Evolutionary conservation across 2,329 filamentous ascomycete genomes (phyloP), one percentile per base, ranked within the genome.

Genomic region (Exophiala bonariae): DNA sequence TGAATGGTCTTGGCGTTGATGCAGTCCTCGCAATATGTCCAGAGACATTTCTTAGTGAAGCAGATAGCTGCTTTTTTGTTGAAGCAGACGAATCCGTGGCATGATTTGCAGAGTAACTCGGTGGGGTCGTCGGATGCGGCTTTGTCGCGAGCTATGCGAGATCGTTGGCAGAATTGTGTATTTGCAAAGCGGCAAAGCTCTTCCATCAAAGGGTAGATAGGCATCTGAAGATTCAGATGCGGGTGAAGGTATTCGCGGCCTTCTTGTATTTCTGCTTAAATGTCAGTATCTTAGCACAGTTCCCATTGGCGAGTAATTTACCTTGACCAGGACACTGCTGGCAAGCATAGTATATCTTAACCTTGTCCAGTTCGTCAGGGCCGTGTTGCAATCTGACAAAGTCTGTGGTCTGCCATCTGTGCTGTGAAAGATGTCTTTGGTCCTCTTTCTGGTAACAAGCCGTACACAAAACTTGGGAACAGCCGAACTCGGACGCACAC

Each of bases 371-470:
- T 20, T n/a, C 16, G 30, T 42, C 28, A 6, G 28, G 7, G 13
- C 40, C 28, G 14, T 8, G 7, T n/a, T 28, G 30, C 6, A 28
- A 10, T 3, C n/a, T n/a, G 17, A 34, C 4, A 20, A 42, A 33
- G 16, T 32, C 40, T 13, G 30, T 34, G 26, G 40, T 42, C 30
- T 33, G 31, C 40, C 40, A 42, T 34, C 33, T 13, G 16, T 42
- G 40, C 17, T 14, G 8, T 9, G 40, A 42, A 14, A 42, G 40
- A 34, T 42, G 40, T 8, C 4, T 22, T 11, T 16, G 30, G 28
- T 42, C 40, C 18, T 42, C 40, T 11, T 34, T 9, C 3, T 10
- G 9, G 18, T 32, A 42, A 18, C 40, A 42, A 11, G 18, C 22
- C 10, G 28, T 22, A 13, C 40, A 42, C 4, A 42, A 13, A 7